Percentiles rank a stretch among this genome's conserved stretches.
phyloP scores from a whole-genome alignment of 306 rosid species.

The Vachellia pachyceras region DNA sequence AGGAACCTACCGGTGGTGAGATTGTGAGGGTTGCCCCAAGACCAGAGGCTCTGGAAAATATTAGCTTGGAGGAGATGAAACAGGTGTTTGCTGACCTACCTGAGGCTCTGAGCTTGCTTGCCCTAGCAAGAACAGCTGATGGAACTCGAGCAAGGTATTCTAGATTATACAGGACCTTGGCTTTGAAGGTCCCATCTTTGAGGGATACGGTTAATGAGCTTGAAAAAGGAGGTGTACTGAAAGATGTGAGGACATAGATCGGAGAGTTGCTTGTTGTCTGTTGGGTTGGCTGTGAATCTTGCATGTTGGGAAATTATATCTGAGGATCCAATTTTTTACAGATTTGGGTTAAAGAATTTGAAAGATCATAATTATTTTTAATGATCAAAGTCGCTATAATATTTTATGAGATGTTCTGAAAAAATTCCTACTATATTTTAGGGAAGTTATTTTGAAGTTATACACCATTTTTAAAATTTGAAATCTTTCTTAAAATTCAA shows the following conservation, averaged over 20 bases:
- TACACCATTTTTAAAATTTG: not conserved
- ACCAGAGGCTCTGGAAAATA: conserved; percentile 77
- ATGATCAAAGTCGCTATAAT: not conserved
- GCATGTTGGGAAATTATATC: not conserved
- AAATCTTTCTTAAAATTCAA: not conserved
- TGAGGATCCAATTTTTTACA: not conserved
- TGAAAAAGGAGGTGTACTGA: conserved; percentile 78
- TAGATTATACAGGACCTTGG: conserved; percentile 85
- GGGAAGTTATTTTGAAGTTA: not conserved
- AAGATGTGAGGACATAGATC: conserved; percentile 66
- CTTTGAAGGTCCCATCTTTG: conserved; percentile 88
- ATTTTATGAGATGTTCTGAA: not conserved
- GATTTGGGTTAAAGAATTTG: not conserved
- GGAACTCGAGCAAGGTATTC: conserved; percentile 95
- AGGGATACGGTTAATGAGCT: conserved; percentile 85
- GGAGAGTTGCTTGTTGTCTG: not conserved
- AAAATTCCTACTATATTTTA: not conserved
- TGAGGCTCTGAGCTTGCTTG: conserved; percentile 93
- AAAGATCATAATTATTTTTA: not conserved
- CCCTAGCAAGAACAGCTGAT: conserved; percentile 92
- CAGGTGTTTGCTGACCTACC: conserved; percentile 84
- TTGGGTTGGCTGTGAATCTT: not conserved
- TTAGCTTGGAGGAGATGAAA: conserved; percentile 89
- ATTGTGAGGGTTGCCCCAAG: conserved; percentile 89
- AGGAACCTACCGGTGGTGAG: conserved; percentile 95